Evolutionary conservation across 305 asterid genomes (phyloP), one percentile per base, ranked within the genome.

Genomic region (Fraxinus paxiana): DNA sequence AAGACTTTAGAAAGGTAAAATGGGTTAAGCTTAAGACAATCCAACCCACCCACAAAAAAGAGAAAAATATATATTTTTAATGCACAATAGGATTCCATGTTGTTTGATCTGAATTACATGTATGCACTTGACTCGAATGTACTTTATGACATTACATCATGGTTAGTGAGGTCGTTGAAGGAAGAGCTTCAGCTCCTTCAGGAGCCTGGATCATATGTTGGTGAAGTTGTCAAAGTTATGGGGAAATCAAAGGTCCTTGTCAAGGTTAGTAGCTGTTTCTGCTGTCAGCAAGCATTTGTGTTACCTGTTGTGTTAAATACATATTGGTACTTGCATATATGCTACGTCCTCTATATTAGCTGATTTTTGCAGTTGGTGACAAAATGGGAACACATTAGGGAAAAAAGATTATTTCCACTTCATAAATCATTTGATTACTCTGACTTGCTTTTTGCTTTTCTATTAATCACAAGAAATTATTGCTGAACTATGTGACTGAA

Each of bases 211-310:
- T 95, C 97, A 22, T 95, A 92, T 84, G 98, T 95, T 33, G 98
- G 97, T 15, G 97, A 94, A 90, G 98, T 94, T 87, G 98, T 94
- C 81, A 94, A 94, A 86, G 97, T 94, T 12, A 93, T 94, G 98
- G 98, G 97, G 76, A 94, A 94, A 83, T 93, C 97, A 0, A 94
- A 93, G 87, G 97, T 94, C 73, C 91, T 94, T 79, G 98, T 94
- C 37, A 94, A 94, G 92, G 98, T 94, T 72, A 82, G 94, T 85
- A 73, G 67, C 67, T 9, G 75, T 78, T 73, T 70, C 54, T 20
- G 46, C 63, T 51, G n/a, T 77, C 71, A 74, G 37, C 76, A 74
- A 63, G 28, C 79, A 24, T 61, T 70, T 51, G 4, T 22, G 22
- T 18, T 38, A n/a, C 15, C 35, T 75, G 54, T 34, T 28, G 48